phyloP scores from a whole-genome alignment of 2,329 filamentous ascomycete genomes.

The Sclerotinia spermophila region DNA sequence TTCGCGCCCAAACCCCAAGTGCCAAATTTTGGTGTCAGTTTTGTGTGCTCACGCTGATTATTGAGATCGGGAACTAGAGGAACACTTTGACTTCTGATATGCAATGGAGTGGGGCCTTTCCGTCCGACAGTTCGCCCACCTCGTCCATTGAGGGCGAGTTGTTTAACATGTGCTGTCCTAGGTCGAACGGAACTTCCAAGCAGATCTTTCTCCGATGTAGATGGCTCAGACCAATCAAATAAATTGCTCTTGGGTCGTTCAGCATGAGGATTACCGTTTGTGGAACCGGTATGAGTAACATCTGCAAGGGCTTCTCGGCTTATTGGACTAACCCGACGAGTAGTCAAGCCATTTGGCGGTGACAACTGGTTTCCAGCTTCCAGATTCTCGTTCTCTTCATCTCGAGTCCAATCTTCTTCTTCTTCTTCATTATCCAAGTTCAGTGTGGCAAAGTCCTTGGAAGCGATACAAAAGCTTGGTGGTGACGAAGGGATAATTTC shows the following conservation, averaged over 20 bases:
- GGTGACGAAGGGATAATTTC: slow-evolving; percentile 32
- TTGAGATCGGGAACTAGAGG: slow-evolving; percentile 63
- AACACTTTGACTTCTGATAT: slow-evolving; percentile 78
- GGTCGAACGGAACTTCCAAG: slow-evolving; percentile 61
- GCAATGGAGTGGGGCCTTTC: slow-evolving; percentile 60
- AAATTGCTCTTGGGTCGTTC: slow-evolving; percentile 64
- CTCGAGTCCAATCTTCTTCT: slow-evolving; percentile 59
- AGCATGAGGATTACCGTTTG: slow-evolving; percentile 35
- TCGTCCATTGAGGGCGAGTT: slow-evolving; percentile 60
- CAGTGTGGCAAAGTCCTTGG: slow-evolving; percentile 46
- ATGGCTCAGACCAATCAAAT: slow-evolving; percentile 74
- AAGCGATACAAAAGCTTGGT: slow-evolving; percentile 35
- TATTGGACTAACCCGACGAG: slow-evolving; percentile 50
- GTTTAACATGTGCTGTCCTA: slow-evolving; percentile 73
- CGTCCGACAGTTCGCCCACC: slow-evolving; percentile 66
- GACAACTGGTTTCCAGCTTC: slow-evolving; percentile 55
- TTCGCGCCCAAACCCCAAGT: slow-evolving; percentile 81
- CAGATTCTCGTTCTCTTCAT: slow-evolving; percentile 51
- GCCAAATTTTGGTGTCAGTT: slow-evolving; percentile 68
- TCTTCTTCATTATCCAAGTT: slow-evolving; percentile 56
- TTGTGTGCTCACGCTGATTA: slow-evolving; percentile 47
- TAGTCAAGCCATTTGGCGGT: slow-evolving; percentile 52
- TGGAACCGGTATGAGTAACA: slow-evolving; percentile 47
- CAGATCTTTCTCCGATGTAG: slow-evolving; percentile 58
- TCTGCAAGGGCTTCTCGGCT: slow-evolving; percentile 52